Evolutionary conservation across 2,329 filamentous ascomycete species (phyloP), one percentile per base, ranked within the genome.

Genomic region (Epichloe amarillans): DNA sequence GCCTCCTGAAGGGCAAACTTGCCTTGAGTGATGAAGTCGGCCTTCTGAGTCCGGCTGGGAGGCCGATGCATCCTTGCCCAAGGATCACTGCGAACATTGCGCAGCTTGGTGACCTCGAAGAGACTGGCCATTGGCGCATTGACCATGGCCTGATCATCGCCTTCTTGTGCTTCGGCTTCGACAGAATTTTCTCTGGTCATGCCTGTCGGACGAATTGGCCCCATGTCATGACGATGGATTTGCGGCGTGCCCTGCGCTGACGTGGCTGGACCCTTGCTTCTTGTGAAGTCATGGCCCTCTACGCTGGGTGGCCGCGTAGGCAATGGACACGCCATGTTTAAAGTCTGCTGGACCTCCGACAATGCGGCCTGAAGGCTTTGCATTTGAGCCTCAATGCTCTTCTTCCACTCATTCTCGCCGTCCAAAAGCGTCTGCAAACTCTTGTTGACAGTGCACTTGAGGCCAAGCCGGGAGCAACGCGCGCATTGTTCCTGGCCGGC

Each of bases 341-440:
- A 43, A 1, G 55, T 47, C 6, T 53, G 54, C 36, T 62, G 60
- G 3, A 64, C 53, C 21, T 65, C 58, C 5, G 56, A 51, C 46
- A 64, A 30, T 36, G 62, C 60, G 11, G 59, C 50, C 37, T 60
- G 61, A 2, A 65, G 55, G 4, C 50, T 52, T 33, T 58, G 55
- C 21, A 64, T 55, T 52, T 63, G 58, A 19, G 50, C 50, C 45
- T 64, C 62, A 52, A 64, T 63, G 41, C 54, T 55, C 35, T 50
- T 55, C 53, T 62, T 63, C 65, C 64, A 76, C 69, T 71, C 65
- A 55, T 72, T 69, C 62, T 76, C 75, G 48, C 75, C 73, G 45
- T 77, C 73, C 19, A 77, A 66, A 42, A 78, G 71, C 50, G 73
- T 75, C 58, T 78, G 75, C 19, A 76, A 69, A 57, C 74, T 77